Percentiles rank a stretch among this genome's conserved stretches.
Conservation (phyloP, 176 grass and related monocot species). For the Carex littledalei region DNA sequence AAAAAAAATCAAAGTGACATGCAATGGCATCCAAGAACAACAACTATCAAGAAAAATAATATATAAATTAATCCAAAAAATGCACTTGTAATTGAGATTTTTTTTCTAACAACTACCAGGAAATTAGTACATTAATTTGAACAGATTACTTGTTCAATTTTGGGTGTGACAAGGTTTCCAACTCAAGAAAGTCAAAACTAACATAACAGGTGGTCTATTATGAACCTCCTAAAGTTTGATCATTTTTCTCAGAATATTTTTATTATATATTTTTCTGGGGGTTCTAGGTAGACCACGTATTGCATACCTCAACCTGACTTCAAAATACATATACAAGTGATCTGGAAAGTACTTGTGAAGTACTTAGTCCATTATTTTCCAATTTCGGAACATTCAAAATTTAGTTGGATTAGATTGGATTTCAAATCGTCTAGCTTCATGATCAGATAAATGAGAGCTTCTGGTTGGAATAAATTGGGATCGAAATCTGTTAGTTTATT, state of each 20-base stretch:
- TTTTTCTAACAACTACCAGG: background rate
- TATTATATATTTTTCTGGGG: background rate
- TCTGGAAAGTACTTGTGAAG: too few species aligned
- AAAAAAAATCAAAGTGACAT: background rate
- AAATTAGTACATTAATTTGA: background rate
- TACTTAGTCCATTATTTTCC: too few species aligned
- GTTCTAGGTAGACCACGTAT: too few species aligned
- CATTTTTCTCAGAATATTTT: background rate
- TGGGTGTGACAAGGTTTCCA: background rate
- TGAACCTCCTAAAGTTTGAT: background rate
- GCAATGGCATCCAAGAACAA: background rate
- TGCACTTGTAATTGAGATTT: background rate
- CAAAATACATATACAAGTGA: too few species aligned
- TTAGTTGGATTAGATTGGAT: too few species aligned
- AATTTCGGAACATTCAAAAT: too few species aligned
- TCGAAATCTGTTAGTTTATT: too few species aligned
- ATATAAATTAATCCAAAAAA: background rate
- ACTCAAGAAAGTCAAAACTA: background rate
- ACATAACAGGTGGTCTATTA: background rate
- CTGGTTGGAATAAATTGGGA: too few species aligned
- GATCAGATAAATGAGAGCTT: too few species aligned
- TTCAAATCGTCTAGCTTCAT: too few species aligned
- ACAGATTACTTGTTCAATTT: background rate
- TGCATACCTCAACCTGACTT: too few species aligned
- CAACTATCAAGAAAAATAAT: background rate